A percentile compares a stretch with the other conserved stretches of the same genome.
phyloP scores from a whole-genome alignment of 129 eudicot genomes.

The Silybum marianum region DNA sequence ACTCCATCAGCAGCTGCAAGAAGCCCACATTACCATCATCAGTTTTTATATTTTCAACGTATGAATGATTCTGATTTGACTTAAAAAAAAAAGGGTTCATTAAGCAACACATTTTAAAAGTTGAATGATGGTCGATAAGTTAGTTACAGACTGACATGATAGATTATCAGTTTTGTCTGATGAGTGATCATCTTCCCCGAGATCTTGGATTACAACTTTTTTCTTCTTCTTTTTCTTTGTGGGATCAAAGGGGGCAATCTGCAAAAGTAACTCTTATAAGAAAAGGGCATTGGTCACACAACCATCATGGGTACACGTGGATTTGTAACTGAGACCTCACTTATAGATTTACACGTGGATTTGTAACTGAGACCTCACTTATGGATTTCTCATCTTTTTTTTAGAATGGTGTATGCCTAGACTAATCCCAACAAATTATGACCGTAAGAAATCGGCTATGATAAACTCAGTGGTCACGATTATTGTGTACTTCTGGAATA shows the following conservation, averaged over 20 bases:
- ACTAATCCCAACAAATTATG: too few species aligned
- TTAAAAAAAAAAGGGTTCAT: background rate
- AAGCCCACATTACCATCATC: background rate
- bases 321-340: too few species aligned
- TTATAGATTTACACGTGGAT: background rate
- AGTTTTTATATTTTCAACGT: background rate
- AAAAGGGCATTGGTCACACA: too few species aligned
- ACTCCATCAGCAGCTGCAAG: conserved; percentile 51
- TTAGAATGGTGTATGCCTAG: too few species aligned
- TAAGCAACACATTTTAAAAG: background rate
- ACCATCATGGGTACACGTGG: too few species aligned
- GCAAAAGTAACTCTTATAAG: conserved; percentile 1
- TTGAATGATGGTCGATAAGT: background rate
- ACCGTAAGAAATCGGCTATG: too few species aligned
- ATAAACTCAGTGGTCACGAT: too few species aligned
- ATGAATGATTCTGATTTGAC: background rate
- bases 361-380: background rate
- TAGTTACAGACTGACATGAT: conserved; percentile 26
- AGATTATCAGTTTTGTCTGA: conserved; percentile 33
- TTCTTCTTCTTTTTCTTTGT: conserved; percentile 63
- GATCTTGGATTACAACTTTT: conserved; percentile 42
- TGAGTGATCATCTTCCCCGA: conserved; percentile 20
- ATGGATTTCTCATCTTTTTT: background rate
- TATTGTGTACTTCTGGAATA: too few species aligned
- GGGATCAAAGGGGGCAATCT: conserved; percentile 54